Percentiles rank a stretch among this genome's conserved stretches.
Conservation (phyloP, 83 land plant species). For the Thuja plicata region DNA sequence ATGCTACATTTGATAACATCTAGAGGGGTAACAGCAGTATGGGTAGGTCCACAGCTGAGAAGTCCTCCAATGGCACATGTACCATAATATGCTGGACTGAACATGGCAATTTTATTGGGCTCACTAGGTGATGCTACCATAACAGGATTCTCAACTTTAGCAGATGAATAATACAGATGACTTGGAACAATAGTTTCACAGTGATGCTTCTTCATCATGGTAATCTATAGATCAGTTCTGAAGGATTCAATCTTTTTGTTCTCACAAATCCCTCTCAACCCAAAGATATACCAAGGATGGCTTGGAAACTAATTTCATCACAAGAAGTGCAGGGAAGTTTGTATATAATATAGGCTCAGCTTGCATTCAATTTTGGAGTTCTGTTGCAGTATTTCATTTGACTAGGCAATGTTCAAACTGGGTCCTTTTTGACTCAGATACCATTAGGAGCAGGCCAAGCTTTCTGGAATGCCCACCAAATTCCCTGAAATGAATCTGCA, state of each 20-base stretch:
- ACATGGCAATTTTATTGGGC: constrained; percentile 65
- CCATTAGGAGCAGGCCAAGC: neutral
- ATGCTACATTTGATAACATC: constrained; percentile 85
- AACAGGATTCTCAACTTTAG: constrained; percentile 4
- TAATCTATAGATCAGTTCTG: neutral
- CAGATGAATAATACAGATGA: neutral
- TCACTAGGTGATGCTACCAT: constrained; percentile 50
- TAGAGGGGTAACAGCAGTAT: constrained; percentile 80
- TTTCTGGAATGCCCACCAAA: no score
- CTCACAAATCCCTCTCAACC: neutral
- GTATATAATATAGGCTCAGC: neutral
- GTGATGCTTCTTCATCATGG: neutral
- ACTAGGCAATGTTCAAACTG: neutral
- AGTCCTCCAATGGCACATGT: constrained; percentile 73
- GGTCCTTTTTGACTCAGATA: neutral
- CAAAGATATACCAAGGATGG: neutral
- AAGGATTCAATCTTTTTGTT: neutral
- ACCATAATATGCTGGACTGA: constrained; percentile 69
- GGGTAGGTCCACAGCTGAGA: constrained; percentile 83
- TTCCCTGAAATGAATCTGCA: no score
- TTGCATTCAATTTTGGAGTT: neutral
- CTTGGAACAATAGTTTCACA: neutral
- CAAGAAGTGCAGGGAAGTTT: neutral
- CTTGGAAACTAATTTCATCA: neutral
- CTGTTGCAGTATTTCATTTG: neutral